Percentiles rank a stretch among this genome's conserved stretches.
These are phyloP conservation scores for Trypanosomatidae sp. DNA, from an alignment of 208 protist genomes.

Conservation along the genomic window DNA sequence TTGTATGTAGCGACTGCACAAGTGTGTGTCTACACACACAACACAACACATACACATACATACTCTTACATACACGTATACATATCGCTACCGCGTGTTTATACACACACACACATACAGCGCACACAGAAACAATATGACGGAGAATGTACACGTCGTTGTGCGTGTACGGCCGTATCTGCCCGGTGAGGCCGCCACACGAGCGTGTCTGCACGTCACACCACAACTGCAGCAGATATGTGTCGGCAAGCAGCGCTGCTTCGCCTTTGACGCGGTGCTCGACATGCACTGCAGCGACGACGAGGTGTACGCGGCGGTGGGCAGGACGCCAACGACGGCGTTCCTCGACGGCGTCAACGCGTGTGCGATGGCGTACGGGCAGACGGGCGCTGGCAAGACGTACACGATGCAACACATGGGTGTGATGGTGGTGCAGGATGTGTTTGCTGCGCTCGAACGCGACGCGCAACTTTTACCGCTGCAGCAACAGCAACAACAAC, in stretches of 20 bases:
- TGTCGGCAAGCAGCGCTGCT: conserved; percentile 71
- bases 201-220: neutral
- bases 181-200: conserved; percentile 31
- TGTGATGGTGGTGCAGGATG: conserved; percentile 71
- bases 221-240: neutral
- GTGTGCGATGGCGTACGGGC: conserved; percentile 91
- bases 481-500: too few relatives aligned
- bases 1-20: too few relatives aligned
- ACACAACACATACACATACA: too few relatives aligned
- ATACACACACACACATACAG: neutral
- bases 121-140: conserved; percentile 4
- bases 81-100: neutral
- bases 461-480: too few relatives aligned
- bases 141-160: conserved; percentile 67
- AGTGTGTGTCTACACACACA: too few relatives aligned
- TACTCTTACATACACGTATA: conserved; percentile 1
- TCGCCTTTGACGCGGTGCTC: conserved; percentile 90
- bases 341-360: conserved; percentile 87
- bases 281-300: conserved; percentile 26
- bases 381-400: conserved; percentile 93
- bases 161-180: conserved; percentile 85
- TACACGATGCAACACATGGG: conserved; percentile 82
- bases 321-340: conserved; percentile 44
- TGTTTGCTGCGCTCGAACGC: conserved; percentile 52
- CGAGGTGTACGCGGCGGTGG: conserved; percentile 66